A percentile compares a stretch with the other conserved stretches of the same genome.
Evolutionary conservation across 2,329 filamentous ascomycete species (phyloP).

Genomic region (Cladosporium halotolerans): DNA sequence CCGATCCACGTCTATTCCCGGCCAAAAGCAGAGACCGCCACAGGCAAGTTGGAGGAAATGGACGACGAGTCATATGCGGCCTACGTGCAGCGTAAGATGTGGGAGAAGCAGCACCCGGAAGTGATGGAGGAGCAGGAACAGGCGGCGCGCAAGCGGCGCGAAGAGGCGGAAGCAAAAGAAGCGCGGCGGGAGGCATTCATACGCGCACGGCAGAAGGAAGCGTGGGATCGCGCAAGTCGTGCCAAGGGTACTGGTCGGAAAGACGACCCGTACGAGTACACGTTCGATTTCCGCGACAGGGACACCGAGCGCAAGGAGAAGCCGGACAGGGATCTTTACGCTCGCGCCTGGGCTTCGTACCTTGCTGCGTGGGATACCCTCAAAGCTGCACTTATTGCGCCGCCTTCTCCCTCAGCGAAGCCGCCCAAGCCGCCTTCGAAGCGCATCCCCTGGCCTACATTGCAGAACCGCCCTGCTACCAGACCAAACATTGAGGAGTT

Average conservation of each 20-base stretch:
- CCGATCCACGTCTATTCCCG: slow-evolving; percentile 83
- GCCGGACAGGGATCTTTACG: slow-evolving; percentile 18
- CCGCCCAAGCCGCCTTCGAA: slow-evolving; percentile 21
- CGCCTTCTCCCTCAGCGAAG: not conserved
- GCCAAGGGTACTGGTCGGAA: slow-evolving; percentile 30
- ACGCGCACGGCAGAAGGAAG: slow-evolving; percentile 32
- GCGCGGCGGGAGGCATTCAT: slow-evolving; percentile 35
- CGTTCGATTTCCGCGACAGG: slow-evolving; percentile 17
- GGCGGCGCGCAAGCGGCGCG: slow-evolving; percentile 47
- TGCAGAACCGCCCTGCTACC: slow-evolving; percentile 52
- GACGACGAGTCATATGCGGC: slow-evolving; percentile 85
- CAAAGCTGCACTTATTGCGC: slow-evolving; percentile 12
- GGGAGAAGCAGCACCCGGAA: slow-evolving; percentile 86
- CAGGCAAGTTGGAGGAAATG: slow-evolving; percentile 70
- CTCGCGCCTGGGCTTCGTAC: slow-evolving; percentile 25
- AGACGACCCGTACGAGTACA: slow-evolving; percentile 48
- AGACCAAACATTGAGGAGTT: slow-evolving; percentile 62
- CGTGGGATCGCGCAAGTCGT: slow-evolving; percentile 25
- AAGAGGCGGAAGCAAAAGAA: slow-evolving; percentile 39
- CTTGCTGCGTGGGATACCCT: slow-evolving; percentile 26
- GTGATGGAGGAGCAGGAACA: slow-evolving; percentile 68
- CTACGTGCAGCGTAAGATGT: slow-evolving; percentile 85
- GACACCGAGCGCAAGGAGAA: slow-evolving; percentile 10
- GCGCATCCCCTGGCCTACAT: slow-evolving; percentile 66
- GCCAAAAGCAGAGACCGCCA: slow-evolving; percentile 43